Evolutionary conservation across 1,284 basidiomycete species (phyloP).

Genomic region (Apiotrichum siamense): DNA sequence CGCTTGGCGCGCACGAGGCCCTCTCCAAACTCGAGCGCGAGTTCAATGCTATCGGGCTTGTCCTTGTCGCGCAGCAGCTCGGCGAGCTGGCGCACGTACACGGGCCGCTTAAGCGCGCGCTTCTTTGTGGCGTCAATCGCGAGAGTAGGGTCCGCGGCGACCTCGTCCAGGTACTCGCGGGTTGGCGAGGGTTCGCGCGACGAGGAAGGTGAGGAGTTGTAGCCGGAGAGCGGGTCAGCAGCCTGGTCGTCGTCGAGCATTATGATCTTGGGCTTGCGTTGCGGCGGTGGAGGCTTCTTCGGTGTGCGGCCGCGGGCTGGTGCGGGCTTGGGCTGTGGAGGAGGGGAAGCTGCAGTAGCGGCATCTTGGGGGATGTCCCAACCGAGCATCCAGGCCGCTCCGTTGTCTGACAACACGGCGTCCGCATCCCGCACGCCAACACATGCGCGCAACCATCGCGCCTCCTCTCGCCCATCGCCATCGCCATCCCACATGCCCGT

Average conservation of each 20-base stretch:
- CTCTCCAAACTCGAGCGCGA: conserved; percentile 70
- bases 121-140: conserved; percentile 43
- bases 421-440: conserved; percentile 55
- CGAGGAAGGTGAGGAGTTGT: conserved; percentile 57
- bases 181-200: conserved; percentile 74
- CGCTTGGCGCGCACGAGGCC: conserved; percentile 73
- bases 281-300: conserved; percentile 3
- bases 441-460: conserved; percentile 55
- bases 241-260: conserved; percentile 45
- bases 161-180: conserved; percentile 67
- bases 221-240: conserved; percentile 78
- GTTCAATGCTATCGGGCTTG: conserved; percentile 67
- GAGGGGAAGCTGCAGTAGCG: background rate
- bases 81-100: conserved; percentile 74
- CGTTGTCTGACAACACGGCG: conserved; percentile 23
- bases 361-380: conserved; percentile 18
- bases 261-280: conserved; percentile 29
- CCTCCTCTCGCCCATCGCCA: conserved; percentile 64
- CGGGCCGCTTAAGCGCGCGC: conserved; percentile 64
- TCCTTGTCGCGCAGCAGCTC: conserved; percentile 63
- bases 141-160: conserved; percentile 77
- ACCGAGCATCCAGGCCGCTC: conserved; percentile 28
- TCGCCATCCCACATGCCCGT: conserved; percentile 69
- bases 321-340: background rate
- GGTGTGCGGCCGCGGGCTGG: background rate